Percentiles rank a stretch among this genome's conserved stretches.
These are phyloP conservation scores for Myxozyma lipomycoides DNA, from an alignment of 805 yeast genomes.

Conservation along the genomic window DNA sequence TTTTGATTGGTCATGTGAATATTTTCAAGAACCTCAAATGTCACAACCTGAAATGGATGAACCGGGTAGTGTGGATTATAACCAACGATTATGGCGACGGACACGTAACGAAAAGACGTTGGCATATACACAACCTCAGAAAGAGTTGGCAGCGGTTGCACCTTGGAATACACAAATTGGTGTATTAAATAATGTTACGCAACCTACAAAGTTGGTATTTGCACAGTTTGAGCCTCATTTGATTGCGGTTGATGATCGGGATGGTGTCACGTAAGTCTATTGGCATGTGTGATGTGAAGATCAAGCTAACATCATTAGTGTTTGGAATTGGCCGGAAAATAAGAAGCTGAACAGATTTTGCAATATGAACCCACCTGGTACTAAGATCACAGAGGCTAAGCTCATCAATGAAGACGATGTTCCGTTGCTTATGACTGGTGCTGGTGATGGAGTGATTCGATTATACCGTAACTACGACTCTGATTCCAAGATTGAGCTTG, in stretches of 20 bases:
- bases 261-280: constrained; percentile 50
- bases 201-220: constrained; percentile 73
- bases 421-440: constrained; percentile 79
- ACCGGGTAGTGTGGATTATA: constrained; percentile 84
- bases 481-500: constrained; percentile 51
- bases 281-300: not conserved
- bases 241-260: constrained; percentile 77
- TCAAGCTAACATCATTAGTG: constrained; percentile 30
- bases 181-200: constrained; percentile 65
- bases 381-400: constrained; percentile 80
- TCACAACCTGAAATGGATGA: constrained; percentile 79
- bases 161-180: constrained; percentile 70
- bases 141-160: constrained; percentile 74
- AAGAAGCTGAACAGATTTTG: constrained; percentile 63
- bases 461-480: constrained; percentile 74
- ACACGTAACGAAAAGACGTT: constrained; percentile 83
- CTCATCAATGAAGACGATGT: constrained; percentile 88
- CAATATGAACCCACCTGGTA: constrained; percentile 81
- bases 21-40: constrained; percentile 95
- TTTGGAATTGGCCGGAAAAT: constrained; percentile 80
- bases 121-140: constrained; percentile 85
- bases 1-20: constrained; percentile 59
- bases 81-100: constrained; percentile 80
- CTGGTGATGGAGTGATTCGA: constrained; percentile 91
- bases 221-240: constrained; percentile 87